Percentiles rank a stretch among this genome's conserved stretches.
These are phyloP conservation scores for Phytopythium vexans DNA, from an alignment of 352 stramenopile genomes.

Conservation along the genomic window DNA sequence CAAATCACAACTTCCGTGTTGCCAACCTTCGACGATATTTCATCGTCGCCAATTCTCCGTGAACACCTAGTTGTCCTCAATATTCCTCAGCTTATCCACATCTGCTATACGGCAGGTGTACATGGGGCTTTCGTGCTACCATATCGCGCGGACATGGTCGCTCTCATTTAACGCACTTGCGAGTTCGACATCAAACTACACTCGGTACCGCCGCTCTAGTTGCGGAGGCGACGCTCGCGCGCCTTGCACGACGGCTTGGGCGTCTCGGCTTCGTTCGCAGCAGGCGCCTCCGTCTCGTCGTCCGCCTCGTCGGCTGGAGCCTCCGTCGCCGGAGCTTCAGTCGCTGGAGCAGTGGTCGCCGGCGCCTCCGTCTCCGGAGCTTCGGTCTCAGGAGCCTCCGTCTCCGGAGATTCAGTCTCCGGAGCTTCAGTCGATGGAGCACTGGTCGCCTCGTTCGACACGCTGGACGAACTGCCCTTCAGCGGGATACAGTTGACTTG, in stretches of 20 bases:
- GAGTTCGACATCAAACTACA: not conserved
- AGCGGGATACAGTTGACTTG: slow-evolving; percentile 20
- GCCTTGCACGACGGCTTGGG: slow-evolving; percentile 1
- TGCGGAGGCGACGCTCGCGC: not conserved
- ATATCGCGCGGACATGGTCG: too few species aligned
- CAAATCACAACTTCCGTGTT: too few species aligned
- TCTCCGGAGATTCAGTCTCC: slow-evolving; percentile 3
- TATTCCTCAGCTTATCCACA: too few species aligned
- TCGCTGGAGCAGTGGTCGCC: slow-evolving; percentile 6
- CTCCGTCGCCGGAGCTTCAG: slow-evolving; percentile 5
- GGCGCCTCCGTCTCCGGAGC: slow-evolving; percentile 1
- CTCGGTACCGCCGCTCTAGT: not conserved
- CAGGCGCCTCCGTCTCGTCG: not conserved
- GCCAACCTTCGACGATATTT: too few species aligned
- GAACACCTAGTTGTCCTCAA: too few species aligned
- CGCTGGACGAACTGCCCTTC: slow-evolving; percentile 7
- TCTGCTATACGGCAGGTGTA: too few species aligned
- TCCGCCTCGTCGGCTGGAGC: slow-evolving; percentile 2
- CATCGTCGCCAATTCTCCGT: too few species aligned
- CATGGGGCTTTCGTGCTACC: too few species aligned
- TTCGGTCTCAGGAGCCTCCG: slow-evolving; percentile 4
- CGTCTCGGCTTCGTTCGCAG: not conserved
- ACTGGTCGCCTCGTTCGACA: slow-evolving; percentile 2
- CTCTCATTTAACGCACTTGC: too few species aligned
- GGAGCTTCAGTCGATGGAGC: slow-evolving; percentile 4